Base-by-base conservation (phyloP, 352 stramenopile genomes). In the Blastocystis sp. region DNA sequence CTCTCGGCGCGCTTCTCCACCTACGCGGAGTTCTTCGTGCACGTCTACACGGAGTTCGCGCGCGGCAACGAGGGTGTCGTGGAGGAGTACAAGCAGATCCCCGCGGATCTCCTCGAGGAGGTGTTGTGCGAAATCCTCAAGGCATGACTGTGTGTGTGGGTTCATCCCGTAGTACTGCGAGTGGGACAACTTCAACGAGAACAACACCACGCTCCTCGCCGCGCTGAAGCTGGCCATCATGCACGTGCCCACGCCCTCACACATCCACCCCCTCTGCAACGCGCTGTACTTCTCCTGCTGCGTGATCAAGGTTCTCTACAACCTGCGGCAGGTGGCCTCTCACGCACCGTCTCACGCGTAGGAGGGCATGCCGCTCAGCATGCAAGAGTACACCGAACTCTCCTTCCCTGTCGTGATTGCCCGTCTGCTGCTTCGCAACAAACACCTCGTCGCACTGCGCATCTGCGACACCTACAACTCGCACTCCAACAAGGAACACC, bases 1-100 rank as follows among this genome's bases (percentile, higher is more conserved):
- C 29, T 85, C 33, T 41, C 51, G 45, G 66, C 65, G 31, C 51
- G 12, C 13, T 69, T 55, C 31, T 29, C 16, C 10, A 24, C 50
- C 13, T 85, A 85, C 60, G 50, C 74, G 33, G 59, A 62, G 29
- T 85, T 85, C 74, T 85, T 85, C 74, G 26, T 85, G 26, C n/a
- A 66, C 41, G 45, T 85, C 35, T 69, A 85, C 35, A 2, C 65
- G 21, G 24, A 62, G 13, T 85, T 61, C 61, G 13, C 10, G 35
- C n/a, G 19, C 24, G 74, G 74, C 33, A 37, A 85, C 35, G 74
- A 85, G 37, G 24, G 19, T 2, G 59, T 26, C 41, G 55, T 63
- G 29, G 16, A 45, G 2, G 74, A 67, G 3, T 85, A 67, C n/a
- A 16, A 21, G 41, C 4, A 35, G 21, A 66, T 85, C 60, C 51